Evolutionary conservation across 345 rosid species (phyloP).

Genomic region (Camelina hispida): DNA sequence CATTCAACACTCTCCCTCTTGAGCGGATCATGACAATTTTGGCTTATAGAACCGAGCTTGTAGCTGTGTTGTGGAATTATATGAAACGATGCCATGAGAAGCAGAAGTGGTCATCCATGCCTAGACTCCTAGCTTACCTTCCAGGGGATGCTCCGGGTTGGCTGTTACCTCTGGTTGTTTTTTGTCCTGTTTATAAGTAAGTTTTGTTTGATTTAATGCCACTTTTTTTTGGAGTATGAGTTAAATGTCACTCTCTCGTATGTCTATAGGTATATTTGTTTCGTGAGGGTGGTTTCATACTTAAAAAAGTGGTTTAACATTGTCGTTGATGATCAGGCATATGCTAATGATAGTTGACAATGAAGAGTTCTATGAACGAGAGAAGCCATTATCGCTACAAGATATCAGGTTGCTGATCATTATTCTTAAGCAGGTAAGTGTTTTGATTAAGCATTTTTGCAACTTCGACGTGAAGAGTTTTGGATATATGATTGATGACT

Average conservation of each 20-base stretch:
- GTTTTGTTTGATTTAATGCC: slow-evolving; percentile 42
- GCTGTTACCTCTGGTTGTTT: slow-evolving; percentile 91
- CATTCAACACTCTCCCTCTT: slow-evolving; percentile 75
- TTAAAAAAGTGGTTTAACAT: slow-evolving; percentile 24
- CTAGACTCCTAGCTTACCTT: slow-evolving; percentile 61
- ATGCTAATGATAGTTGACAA: slow-evolving; percentile 96
- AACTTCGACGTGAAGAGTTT: slow-evolving; percentile 29
- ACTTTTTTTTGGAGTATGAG: neutral
- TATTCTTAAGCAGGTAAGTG: slow-evolving; percentile 81
- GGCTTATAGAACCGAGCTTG: slow-evolving; percentile 91
- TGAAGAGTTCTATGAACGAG: slow-evolving; percentile 96
- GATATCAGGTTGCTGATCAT: slow-evolving; percentile 77
- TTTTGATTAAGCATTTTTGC: slow-evolving; percentile 12
- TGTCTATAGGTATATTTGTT: slow-evolving; percentile 20
- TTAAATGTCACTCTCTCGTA: slow-evolving; percentile 8
- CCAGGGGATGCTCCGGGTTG: slow-evolving; percentile 92
- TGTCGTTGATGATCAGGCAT: slow-evolving; percentile 69
- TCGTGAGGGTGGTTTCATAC: slow-evolving; percentile 22
- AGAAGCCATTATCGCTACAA: slow-evolving; percentile 81
- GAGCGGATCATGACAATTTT: slow-evolving; percentile 87
- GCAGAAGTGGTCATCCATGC: slow-evolving; percentile 78
- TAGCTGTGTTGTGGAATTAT: slow-evolving; percentile 88
- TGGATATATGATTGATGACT: slow-evolving; percentile 28
- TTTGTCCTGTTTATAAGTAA: slow-evolving; percentile 98
- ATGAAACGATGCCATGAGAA: slow-evolving; percentile 89